phyloP scores from a whole-genome alignment of 2,329 filamentous ascomycete species.

The Endothia cerciana region DNA sequence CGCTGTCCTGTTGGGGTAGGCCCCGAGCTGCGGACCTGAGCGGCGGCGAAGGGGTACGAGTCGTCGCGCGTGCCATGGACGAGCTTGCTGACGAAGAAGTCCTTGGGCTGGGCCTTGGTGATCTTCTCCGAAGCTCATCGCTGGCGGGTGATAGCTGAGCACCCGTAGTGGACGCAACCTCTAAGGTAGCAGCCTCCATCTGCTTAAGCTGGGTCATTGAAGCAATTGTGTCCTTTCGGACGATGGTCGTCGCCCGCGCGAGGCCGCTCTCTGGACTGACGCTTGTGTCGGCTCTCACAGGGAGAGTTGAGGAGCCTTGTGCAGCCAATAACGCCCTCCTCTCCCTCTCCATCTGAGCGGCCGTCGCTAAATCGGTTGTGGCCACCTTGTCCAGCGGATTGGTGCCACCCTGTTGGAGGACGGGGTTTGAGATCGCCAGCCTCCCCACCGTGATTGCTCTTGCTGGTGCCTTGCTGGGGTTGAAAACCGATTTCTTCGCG shows the following conservation, averaged over 20 bases:
- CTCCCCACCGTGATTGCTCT: slow-evolving; percentile 41
- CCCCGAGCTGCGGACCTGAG: slow-evolving; percentile 16
- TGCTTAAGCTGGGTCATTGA: slow-evolving; percentile 30
- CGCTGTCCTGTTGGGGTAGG: slow-evolving; percentile 12
- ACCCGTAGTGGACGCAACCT: slow-evolving; percentile 48
- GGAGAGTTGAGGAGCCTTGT: background rate
- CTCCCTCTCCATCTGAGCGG: slow-evolving; percentile 51
- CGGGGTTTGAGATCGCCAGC: slow-evolving; percentile 54
- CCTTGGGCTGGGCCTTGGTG: slow-evolving; percentile 46
- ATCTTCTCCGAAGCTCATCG: slow-evolving; percentile 56
- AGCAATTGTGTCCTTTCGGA: slow-evolving; percentile 38
- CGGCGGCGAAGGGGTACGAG: slow-evolving; percentile 15
- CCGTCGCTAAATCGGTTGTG: slow-evolving; percentile 55
- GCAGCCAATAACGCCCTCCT: slow-evolving; percentile 40
- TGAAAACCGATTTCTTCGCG: slow-evolving; percentile 14
- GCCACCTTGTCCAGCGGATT: slow-evolving; percentile 50
- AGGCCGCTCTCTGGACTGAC: slow-evolving; percentile 38
- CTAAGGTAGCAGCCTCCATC: slow-evolving; percentile 37
- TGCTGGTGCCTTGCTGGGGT: slow-evolving; percentile 12
- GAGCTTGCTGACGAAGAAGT: slow-evolving; percentile 7
- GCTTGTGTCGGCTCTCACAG: background rate
- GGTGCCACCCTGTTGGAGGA: slow-evolving; percentile 44
- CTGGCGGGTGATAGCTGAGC: slow-evolving; percentile 55
- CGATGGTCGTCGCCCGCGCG: slow-evolving; percentile 41
- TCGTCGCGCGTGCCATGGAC: background rate